Conservation (phyloP, 176 grass and related monocot genomes). For the Rhynchospora pubera region DNA sequence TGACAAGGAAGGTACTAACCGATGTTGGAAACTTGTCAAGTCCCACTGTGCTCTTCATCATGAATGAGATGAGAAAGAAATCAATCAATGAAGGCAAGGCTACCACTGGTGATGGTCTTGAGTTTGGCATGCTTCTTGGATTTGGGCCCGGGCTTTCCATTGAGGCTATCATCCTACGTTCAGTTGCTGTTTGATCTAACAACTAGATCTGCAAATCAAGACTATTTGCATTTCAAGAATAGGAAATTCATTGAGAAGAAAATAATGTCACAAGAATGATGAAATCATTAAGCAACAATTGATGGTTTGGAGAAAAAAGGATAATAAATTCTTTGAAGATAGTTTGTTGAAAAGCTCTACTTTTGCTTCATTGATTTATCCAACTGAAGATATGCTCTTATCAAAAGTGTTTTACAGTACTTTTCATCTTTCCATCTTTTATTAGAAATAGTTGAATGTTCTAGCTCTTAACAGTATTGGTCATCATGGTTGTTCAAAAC, state of each 20-base stretch:
- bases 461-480: background rate
- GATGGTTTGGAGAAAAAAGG: background rate
- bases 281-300: background rate
- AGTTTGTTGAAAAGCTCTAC: background rate
- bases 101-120: constrained; percentile 14
- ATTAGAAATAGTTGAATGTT: background rate
- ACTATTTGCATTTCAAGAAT: background rate
- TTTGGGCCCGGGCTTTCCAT: constrained; percentile 61
- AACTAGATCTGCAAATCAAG: background rate
- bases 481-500: background rate
- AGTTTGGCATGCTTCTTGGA: constrained; percentile 46
- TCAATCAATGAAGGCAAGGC: constrained; percentile 1
- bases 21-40: constrained; percentile 48
- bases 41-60: constrained; percentile 36
- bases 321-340: background rate
- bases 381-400: background rate
- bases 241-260: background rate
- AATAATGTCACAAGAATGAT: background rate
- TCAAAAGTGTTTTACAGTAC: background rate
- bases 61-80: constrained; percentile 40
- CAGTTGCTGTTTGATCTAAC: background rate
- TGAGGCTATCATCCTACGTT: constrained; percentile 40
- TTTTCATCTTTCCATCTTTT: background rate
- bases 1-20: constrained; percentile 33
- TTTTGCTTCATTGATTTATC: background rate